Evolutionary conservation across 306 rosid genomes (phyloP).

Genomic region (Trifolium fragiferum): DNA sequence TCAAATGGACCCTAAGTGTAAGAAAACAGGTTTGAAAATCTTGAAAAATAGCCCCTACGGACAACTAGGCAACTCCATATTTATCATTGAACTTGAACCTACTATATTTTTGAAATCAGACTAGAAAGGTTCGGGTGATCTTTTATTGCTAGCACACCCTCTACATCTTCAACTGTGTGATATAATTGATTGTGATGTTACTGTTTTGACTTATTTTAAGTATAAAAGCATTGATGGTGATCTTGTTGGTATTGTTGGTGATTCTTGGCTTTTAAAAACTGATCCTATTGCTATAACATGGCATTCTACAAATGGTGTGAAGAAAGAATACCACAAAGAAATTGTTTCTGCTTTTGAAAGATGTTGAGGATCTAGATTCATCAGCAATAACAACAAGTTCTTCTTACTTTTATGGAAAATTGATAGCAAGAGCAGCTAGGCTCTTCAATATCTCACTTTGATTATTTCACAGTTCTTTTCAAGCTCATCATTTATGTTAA

Average conservation of each 20-base stretch:
- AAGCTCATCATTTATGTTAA: no score
- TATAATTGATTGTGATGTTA: constrained; percentile 36
- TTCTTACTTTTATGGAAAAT: constrained; percentile 61
- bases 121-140: constrained; percentile 68
- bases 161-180: constrained; percentile 57
- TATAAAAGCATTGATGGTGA: constrained; percentile 79
- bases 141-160: constrained; percentile 77
- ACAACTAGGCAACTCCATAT: no score
- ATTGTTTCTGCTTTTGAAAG: constrained; percentile 56
- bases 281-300: constrained; percentile 59
- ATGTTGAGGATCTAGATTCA: constrained; percentile 53
- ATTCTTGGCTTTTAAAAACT: constrained; percentile 64
- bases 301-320: constrained; percentile 67
- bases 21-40: no score
- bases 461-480: no score
- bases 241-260: constrained; percentile 76
- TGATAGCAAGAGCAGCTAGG: constrained; percentile 77
- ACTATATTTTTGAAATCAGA: no score
- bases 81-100: no score
- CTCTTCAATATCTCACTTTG: no score
- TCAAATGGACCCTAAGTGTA: no score
- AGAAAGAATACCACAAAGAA: constrained; percentile 49
- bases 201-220: constrained; percentile 61
- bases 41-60: no score
- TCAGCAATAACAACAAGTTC: constrained; percentile 40